These are phyloP conservation scores for Isatis tinctoria DNA, from an alignment of 345 rosid genomes.

Conservation along the genomic window DNA sequence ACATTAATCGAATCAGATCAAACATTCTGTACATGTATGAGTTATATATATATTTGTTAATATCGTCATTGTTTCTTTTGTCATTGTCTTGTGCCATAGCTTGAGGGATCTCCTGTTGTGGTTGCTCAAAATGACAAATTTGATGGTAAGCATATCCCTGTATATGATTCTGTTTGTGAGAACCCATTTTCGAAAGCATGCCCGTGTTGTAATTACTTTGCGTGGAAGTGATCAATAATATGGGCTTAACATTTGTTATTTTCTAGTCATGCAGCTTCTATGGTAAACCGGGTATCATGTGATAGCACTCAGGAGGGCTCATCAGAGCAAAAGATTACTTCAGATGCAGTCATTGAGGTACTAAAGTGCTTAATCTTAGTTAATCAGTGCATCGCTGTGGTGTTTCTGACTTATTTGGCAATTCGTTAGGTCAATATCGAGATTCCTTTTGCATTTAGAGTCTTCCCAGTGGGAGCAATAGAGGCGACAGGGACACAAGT, in stretches of 20 bases:
- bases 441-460: slow-evolving; percentile 74
- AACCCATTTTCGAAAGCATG: neutral
- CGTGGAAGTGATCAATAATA: neutral
- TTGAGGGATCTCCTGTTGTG: slow-evolving; percentile 88
- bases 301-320: slow-evolving; percentile 38
- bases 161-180: neutral
- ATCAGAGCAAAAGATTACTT: slow-evolving; percentile 55
- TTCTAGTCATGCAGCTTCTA: slow-evolving; percentile 72
- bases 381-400: neutral
- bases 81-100: slow-evolving; percentile 48
- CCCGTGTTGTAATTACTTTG: neutral
- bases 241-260: slow-evolving; percentile 24
- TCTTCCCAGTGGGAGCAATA: slow-evolving; percentile 62
- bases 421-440: slow-evolving; percentile 62
- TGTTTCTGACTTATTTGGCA: neutral
- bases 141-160: slow-evolving; percentile 55
- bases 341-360: slow-evolving; percentile 91
- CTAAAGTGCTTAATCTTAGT: neutral
- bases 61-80: neutral
- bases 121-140: slow-evolving; percentile 92
- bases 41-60: neutral
- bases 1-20: too few species aligned
- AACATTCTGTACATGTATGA: neutral
- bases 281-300: slow-evolving; percentile 81
- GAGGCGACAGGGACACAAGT: slow-evolving; percentile 80